These are phyloP conservation scores for Trichoderma guizhouense DNA, from an alignment of 2,329 filamentous ascomycete genomes.

Conservation along the genomic window DNA sequence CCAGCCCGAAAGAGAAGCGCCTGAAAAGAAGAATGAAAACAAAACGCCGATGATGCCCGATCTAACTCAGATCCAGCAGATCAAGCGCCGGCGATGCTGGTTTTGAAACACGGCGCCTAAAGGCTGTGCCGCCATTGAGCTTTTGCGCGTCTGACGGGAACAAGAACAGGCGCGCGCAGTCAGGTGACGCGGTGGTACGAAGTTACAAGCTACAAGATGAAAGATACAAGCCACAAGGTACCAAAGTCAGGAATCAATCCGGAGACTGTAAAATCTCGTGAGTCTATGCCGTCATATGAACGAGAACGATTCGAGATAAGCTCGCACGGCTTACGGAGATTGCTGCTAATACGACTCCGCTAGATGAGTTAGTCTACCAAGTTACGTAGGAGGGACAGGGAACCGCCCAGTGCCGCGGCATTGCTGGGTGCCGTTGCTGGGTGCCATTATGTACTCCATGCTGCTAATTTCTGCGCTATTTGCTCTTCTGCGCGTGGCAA, in stretches of 20 bases:
- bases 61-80: background rate
- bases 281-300: background rate
- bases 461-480: background rate
- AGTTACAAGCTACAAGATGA: background rate
- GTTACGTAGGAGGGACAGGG: background rate
- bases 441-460: background rate
- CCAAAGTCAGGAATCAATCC: background rate
- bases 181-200: slow-evolving; percentile 25
- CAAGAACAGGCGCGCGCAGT: slow-evolving; percentile 25
- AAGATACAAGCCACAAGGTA: background rate
- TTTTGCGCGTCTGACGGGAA: background rate
- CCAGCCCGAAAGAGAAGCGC: background rate
- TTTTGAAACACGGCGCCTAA: background rate
- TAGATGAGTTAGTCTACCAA: background rate
- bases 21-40: background rate
- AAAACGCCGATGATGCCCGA: background rate
- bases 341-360: background rate
- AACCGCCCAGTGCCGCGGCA: background rate
- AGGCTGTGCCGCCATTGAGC: background rate
- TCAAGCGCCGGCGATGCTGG: background rate
- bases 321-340: background rate
- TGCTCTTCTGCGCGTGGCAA: background rate
- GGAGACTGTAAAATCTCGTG: too few relatives aligned
- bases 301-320: background rate
- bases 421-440: background rate